These are phyloP conservation scores for Penicillium odoratum DNA, from an alignment of 495 filamentous ascomycete genomes.

Conservation along the genomic window DNA sequence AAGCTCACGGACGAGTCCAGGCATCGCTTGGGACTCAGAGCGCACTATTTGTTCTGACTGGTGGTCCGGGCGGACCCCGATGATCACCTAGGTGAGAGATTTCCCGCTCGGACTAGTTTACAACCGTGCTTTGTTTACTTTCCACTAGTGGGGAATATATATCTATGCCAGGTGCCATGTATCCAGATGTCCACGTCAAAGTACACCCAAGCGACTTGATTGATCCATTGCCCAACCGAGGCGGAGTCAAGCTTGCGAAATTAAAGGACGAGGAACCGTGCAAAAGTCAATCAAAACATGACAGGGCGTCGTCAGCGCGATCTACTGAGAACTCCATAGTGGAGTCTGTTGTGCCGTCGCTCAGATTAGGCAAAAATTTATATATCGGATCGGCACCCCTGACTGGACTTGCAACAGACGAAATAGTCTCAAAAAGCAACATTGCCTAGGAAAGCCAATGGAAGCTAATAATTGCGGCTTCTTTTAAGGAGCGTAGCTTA, in stretches of 20 bases:
- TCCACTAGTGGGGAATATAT: neutral
- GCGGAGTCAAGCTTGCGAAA: constrained; percentile 2
- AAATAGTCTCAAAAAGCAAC: neutral
- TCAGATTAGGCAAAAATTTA: constrained; percentile 8
- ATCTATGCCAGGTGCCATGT: neutral
- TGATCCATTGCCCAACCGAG: neutral
- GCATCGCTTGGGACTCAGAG: constrained; percentile 3
- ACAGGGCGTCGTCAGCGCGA: constrained; percentile 23
- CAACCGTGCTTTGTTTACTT: neutral
- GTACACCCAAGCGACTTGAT: neutral
- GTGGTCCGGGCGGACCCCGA: constrained; percentile 7
- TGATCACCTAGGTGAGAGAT: constrained; percentile 10
- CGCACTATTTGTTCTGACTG: constrained; percentile 6
- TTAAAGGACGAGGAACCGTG: constrained; percentile 6
- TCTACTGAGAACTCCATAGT: constrained; percentile 20
- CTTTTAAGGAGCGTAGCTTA: too few relatives aligned
- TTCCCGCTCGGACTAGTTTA: neutral
- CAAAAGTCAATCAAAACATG: constrained; percentile 13
- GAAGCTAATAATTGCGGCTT: too few relatives aligned
- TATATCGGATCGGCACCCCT: constrained; percentile 20
- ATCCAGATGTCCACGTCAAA: neutral
- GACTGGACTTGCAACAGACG: neutral
- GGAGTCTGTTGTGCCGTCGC: constrained; percentile 11
- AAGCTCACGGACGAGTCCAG: constrained; percentile 10
- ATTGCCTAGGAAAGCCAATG: too few relatives aligned